These are phyloP conservation scores for Sporothrix variecibatus DNA, from an alignment of 2,329 filamentous ascomycete species.

Conservation along the genomic window DNA sequence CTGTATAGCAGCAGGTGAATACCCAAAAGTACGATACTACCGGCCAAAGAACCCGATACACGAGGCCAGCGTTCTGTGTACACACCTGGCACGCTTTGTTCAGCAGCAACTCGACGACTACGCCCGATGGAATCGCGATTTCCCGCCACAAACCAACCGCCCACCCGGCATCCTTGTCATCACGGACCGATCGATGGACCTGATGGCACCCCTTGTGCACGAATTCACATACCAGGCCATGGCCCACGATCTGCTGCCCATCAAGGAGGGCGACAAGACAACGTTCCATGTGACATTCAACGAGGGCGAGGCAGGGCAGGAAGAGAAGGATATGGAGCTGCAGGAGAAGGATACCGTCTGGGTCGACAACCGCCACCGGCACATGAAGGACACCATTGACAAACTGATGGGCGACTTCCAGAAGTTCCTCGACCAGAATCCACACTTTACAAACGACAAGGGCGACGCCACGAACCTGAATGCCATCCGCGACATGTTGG, in stretches of 20 bases:
- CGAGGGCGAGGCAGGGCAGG: conserved; percentile 66
- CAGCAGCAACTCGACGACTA: conserved; percentile 91
- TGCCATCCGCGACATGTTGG: conserved; percentile 96
- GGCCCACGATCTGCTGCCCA: conserved; percentile 88
- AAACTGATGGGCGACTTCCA: conserved; percentile 91
- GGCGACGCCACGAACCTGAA: conserved; percentile 75
- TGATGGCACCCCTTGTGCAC: conserved; percentile 83
- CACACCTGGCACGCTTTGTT: conserved; percentile 85
- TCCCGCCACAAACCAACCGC: conserved; percentile 75
- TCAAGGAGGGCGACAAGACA: conserved; percentile 85
- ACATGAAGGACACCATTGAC: conserved; percentile 98
- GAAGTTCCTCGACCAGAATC: conserved; percentile 86
- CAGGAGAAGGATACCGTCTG: conserved; percentile 90
- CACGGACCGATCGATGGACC: conserved; percentile 89
- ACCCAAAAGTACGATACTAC: conserved; percentile 91
- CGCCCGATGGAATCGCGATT: conserved; percentile 78
- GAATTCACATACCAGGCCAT: conserved; percentile 99
- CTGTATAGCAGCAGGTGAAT: conserved; percentile 90
- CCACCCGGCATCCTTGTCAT: conserved; percentile 83
- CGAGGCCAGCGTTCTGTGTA: conserved; percentile 84
- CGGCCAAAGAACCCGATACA: conserved; percentile 72
- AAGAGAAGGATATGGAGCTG: conserved; percentile 90
- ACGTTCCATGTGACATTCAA: conserved; percentile 81
- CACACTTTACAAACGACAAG: conserved; percentile 80
- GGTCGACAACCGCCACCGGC: conserved; percentile 89